A percentile compares a stretch with the other conserved stretches of the same genome.
phyloP scores from a whole-genome alignment of 78 protist species.

The Dictyostelium brefeldianum region DNA sequence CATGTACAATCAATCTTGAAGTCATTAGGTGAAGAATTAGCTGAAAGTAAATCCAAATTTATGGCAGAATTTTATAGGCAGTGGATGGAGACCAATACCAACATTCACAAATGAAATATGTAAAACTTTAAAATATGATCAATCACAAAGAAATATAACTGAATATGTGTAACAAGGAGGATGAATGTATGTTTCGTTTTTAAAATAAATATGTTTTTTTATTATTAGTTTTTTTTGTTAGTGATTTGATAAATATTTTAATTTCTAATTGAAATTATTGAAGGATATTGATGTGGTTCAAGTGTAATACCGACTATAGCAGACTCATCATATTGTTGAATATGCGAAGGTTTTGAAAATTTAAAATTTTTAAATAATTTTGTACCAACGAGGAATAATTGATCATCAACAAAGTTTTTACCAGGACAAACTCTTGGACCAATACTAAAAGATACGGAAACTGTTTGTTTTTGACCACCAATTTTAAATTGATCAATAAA shows the following conservation, averaged over 20 bases:
- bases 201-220: too few species aligned
- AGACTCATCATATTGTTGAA: background rate
- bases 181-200: too few species aligned
- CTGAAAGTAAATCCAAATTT: conserved; percentile 28
- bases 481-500: background rate
- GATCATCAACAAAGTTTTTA: conserved; percentile 13
- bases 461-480: background rate
- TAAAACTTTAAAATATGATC: too few species aligned
- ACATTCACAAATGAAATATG: conserved; percentile 42
- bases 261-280: conserved; percentile 1
- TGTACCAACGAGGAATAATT: conserved; percentile 17
- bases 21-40: background rate
- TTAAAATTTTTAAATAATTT: conserved; percentile 33
- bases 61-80: conserved; percentile 3
- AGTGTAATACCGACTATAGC: background rate
- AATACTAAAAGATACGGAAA: background rate
- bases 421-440: conserved; percentile 63
- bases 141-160: too few species aligned
- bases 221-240: background rate
- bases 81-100: conserved; percentile 46
- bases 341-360: background rate
- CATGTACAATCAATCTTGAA: background rate
- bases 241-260: background rate
- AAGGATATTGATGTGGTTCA: background rate
- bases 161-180: too few species aligned